Evolutionary conservation across 352 stramenopile species (phyloP), one percentile per base, ranked within the genome.

Genomic region (Phytopythium helicoides): DNA sequence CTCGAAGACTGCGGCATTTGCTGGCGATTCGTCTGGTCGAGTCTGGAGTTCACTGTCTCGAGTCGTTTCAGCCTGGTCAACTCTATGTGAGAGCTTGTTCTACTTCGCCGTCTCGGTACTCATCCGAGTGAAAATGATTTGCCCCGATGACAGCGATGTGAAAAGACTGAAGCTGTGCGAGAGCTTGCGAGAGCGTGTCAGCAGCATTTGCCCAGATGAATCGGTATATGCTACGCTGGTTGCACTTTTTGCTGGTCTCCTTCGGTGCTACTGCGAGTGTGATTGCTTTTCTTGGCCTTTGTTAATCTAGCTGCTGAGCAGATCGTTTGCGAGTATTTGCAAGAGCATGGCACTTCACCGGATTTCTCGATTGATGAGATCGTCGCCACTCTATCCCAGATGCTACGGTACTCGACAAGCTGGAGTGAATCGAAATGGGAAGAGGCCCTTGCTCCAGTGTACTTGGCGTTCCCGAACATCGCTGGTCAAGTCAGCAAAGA

Each of bases 251-350:
- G 57, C 69, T 7, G 58, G 60, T 1, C 52, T 68, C 34, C 44
- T 83, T 35, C 51, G 59, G n/a, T 35, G 21, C 26, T 53, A 42
- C 4, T 67, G 50, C 31, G 35, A 39, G 6, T 34, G 49, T 0
- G 14, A 21, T 62, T 34, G 15, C 52, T 19, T 26, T 22, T 57
- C 2, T 65, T 62, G 35, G 57, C 67, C 16, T 34, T 72, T 23
- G 18, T 74, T 33, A 64, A 64, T 40, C 33, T 79, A 19, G 4
- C 54, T 11, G 66, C 56, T 50, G 73, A 83, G 36, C 53, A 44
- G 1, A 56, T 80, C 11, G 54, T 70, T 15, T 41, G 67, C 10
- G 22, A 38, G 5, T 80, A 70, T 39, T 10, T 78, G 38, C 21
- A 45, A 7, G 59, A 19, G 34, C 34, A 62, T 38, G 19, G 15